Base-by-base conservation (phyloP, 1,284 basidiomycete genomes). In the Pyrrhoderma lamaoense region DNA sequence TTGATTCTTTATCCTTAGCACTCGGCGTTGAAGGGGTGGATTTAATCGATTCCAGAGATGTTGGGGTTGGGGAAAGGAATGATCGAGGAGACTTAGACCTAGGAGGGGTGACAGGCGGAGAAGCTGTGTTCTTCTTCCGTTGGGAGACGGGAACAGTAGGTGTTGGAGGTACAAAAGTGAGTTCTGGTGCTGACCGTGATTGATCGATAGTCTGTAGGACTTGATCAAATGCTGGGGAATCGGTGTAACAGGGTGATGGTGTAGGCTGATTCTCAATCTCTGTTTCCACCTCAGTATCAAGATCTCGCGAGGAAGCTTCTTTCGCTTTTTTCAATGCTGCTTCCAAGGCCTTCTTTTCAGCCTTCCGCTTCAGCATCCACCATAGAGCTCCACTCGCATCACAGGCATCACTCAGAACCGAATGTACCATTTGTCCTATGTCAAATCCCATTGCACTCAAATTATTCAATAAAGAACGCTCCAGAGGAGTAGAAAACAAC, bases 291-390 rank as follows among this genome's bases (percentile, higher is more conserved):
- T 57, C 53, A 56, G 62, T 55, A 63, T 65, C 38, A 55, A 35
- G 50, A 25, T 27, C 59, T 5, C 38, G 38, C 21, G 8, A 14
- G 57, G 42, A 25, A 14, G 60, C 58, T 21, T 51, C 35, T 36
- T 51, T 46, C 45, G 54, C 48, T 21, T 61, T 61, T 43, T 57
- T 59, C 34, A 65, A 60, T 34, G 62, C 69, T 13, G 75, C 72
- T 44, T 79, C 76, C 21, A 75, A 31, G 11, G 73, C 70, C 52
- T 75, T 79, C 61, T 80, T 83, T 64, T 89, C 85, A 8, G 82
- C 76, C 61, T 84, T 89, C 59, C 84, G 79, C 61, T 88, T 83
- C 46, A 99, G 70, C 75, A 97, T 89, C 96, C 96, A 99, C 95
- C 95, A 99, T 9, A 92, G 70, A 1, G 94, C 92, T 8, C 93